Evolutionary conservation across 495 filamentous ascomycete species (phyloP).

Genomic region (Usnea hakonensis): DNA sequence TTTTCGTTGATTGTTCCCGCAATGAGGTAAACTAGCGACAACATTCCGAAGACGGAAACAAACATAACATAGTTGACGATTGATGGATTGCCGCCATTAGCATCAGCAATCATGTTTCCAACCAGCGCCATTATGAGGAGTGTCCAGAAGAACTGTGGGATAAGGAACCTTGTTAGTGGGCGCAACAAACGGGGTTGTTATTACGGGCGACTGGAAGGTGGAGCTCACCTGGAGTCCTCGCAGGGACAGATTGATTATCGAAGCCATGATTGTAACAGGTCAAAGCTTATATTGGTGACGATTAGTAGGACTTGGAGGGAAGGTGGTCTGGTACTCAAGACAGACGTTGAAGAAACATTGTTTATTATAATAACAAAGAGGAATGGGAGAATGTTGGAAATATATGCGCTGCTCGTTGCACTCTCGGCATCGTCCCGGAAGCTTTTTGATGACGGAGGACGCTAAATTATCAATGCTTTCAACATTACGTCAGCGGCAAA

Average conservation of each 20-base stretch:
- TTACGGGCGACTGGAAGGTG: background rate
- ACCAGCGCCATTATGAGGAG: slow-evolving; percentile 58
- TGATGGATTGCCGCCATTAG: slow-evolving; percentile 47
- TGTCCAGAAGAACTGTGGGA: slow-evolving; percentile 54
- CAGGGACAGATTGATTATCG: slow-evolving; percentile 17
- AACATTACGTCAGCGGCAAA: background rate
- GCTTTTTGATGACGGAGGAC: background rate
- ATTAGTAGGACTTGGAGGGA: background rate
- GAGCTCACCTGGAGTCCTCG: slow-evolving; percentile 21
- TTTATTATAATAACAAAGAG: no score
- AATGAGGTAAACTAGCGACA: slow-evolving; percentile 55
- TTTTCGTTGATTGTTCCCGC: slow-evolving; percentile 43
- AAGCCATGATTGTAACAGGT: background rate
- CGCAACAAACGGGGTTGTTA: no score
- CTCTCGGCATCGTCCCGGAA: background rate
- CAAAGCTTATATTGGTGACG: background rate
- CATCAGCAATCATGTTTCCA: slow-evolving; percentile 58
- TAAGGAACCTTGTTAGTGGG: slow-evolving; percentile 12
- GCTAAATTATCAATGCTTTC: background rate
- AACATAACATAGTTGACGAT: slow-evolving; percentile 63
- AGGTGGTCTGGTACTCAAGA: no score
- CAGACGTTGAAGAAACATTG: no score
- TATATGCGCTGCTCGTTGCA: background rate
- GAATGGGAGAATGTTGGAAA: background rate
- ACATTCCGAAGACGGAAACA: slow-evolving; percentile 54